These are phyloP conservation scores for Fraxinus xanthoxyloides DNA, from an alignment of 305 asterid genomes.

Conservation along the genomic window DNA sequence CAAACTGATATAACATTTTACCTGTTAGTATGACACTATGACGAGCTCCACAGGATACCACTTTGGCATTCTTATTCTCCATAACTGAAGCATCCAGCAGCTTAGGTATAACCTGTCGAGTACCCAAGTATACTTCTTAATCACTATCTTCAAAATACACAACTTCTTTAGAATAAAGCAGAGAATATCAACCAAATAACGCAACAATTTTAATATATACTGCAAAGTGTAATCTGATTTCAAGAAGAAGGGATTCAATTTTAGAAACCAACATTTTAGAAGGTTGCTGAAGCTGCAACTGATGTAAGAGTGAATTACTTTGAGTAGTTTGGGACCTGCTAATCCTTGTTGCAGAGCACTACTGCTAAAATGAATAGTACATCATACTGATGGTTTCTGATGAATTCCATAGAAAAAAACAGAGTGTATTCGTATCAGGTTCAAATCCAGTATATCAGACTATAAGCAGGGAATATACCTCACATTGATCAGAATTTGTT, in stretches of 20 bases:
- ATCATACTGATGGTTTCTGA: slow-evolving; percentile 33
- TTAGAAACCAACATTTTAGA: background rate
- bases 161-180: background rate
- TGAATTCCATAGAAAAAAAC: slow-evolving; percentile 43
- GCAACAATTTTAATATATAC: background rate
- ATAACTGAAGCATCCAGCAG: slow-evolving; percentile 48
- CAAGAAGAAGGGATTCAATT: background rate
- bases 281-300: slow-evolving; percentile 10
- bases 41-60: slow-evolving; percentile 63
- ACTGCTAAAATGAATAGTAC: slow-evolving; percentile 43
- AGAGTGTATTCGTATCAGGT: slow-evolving; percentile 29
- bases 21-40: slow-evolving; percentile 62
- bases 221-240: background rate
- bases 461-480: slow-evolving; percentile 34
- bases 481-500: slow-evolving; percentile 43
- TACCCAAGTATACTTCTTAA: background rate
- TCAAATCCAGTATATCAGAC: slow-evolving; percentile 25
- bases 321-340: slow-evolving; percentile 30
- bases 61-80: slow-evolving; percentile 50
- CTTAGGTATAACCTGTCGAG: slow-evolving; percentile 45
- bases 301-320: background rate
- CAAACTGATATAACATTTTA: slow-evolving; percentile 19
- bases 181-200: background rate
- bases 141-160: background rate
- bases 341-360: slow-evolving; percentile 33